Base-by-base conservation (phyloP, 148 eudicot genomes). In the Vaccinium myrtillus region DNA sequence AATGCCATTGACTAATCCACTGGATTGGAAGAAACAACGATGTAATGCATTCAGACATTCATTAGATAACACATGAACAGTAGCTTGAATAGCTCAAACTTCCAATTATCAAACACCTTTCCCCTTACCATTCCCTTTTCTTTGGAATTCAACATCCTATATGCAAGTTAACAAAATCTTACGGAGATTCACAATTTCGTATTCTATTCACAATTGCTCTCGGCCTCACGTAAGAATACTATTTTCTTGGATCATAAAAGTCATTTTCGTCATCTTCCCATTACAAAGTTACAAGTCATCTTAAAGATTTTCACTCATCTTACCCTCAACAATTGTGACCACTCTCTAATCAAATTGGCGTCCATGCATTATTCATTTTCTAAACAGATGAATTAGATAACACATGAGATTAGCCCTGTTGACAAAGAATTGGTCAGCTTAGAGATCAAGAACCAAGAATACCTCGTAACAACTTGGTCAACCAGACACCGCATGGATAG, bases 401-500 rank as follows among this genome's bases (percentile, higher is more conserved):
- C 23, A 81, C 15, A 1, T 4, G 11, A 81, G 43, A 67, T 13
- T 46, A 25, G 46, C 18, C 15, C 15, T 3, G 8, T 13, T 69
- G 18, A 30, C 18, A 30, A 69, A 69, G 8, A 25, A 69, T 65
- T 23, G 30, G 71, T 69, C 74, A 69, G 43, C 13, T 48, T 5
- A 82, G 30, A 81, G 51, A 81, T 18, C n/a, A 82, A 12, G 56
- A 49, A 49, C 18, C 19, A 49, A 19, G 8, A 49, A 75, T 71
- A 87, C 88, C 88, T 84, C 2, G 81, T 43, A 76, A 53, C 5
- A 1, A 77, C 49, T 65, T 84, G 86, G 55, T 54, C 30, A 15
- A 78, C 61, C 32, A 87, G 80, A 77, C 81, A 82, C 75, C 82
- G 63, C 36, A 53, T 1, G 46, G 82, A 75, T 10, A 87, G 86